Percentiles rank a stretch among this genome's conserved stretches.
Conservation (phyloP, 306 rosid genomes). For the Vigna hirtella region DNA sequence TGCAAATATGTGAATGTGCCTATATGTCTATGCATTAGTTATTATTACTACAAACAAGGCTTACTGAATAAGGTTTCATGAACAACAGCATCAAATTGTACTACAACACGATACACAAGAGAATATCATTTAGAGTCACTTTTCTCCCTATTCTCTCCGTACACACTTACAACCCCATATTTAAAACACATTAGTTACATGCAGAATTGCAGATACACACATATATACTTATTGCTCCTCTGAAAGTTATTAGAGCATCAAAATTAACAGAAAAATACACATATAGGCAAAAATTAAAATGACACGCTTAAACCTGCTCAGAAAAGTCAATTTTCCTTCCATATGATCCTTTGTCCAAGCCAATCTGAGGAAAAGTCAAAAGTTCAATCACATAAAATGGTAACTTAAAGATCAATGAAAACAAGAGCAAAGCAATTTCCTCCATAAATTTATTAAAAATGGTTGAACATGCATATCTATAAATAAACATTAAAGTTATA, state of each 20-base stretch:
- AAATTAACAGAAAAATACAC: not conserved
- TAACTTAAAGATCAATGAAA: conserved; percentile 24
- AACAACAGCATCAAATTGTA: not conserved
- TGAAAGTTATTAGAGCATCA: not conserved
- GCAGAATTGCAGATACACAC: conserved; percentile 1
- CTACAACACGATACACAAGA: not conserved
- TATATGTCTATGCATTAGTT: not conserved
- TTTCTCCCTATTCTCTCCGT: not conserved
- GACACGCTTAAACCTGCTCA: conserved; percentile 62
- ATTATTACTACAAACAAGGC: not conserved
- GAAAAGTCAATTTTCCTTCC: conserved; percentile 72
- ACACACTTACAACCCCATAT: not conserved
- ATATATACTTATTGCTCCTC: not conserved
- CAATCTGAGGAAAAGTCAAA: conserved; percentile 60
- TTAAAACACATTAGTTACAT: not conserved
- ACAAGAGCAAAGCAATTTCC: conserved; percentile 15
- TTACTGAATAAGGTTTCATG: not conserved
- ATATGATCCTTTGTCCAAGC: conserved; percentile 86
- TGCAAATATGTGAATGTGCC: not conserved
- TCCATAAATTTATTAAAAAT: not conserved
- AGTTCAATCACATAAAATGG: not conserved
- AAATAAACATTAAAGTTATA: not conserved
- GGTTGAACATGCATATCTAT: not conserved
- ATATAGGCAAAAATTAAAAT: not conserved
- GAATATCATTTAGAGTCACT: not conserved